Percentiles rank a stretch among this genome's conserved stretches.
These are phyloP conservation scores for Ophiocordyceps camponoti-rufipedis DNA, from an alignment of 2,329 filamentous ascomycete genomes.

Conservation along the genomic window DNA sequence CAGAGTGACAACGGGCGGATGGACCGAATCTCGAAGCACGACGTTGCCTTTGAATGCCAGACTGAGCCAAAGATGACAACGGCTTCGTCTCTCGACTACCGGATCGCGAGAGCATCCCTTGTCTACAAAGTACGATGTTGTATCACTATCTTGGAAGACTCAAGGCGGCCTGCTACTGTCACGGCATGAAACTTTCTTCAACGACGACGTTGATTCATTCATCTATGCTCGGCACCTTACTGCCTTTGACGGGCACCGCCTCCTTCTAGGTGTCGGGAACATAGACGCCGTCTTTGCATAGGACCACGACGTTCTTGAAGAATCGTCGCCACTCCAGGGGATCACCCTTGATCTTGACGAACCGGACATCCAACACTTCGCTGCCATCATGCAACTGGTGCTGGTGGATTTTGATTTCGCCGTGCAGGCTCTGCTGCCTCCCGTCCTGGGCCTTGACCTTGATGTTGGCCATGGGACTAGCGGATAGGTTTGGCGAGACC, in stretches of 20 bases:
- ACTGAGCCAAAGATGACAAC: not conserved
- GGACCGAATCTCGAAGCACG: not conserved
- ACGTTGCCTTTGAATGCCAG: not conserved
- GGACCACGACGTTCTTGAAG: conserved; percentile 85
- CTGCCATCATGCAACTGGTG: conserved; percentile 34
- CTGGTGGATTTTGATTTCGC: conserved; percentile 56
- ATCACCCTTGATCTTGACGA: conserved; percentile 89
- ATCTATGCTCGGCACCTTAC: not conserved
- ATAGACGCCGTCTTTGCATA: conserved; percentile 74
- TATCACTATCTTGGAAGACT: not conserved
- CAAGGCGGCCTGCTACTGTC: not conserved
- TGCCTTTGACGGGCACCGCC: conserved; percentile 5
- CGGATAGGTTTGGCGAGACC: conserved; percentile 24
- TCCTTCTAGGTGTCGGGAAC: conserved; percentile 21
- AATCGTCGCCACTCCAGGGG: conserved; percentile 91
- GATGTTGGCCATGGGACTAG: conserved; percentile 42
- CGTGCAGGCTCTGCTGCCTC: conserved; percentile 52
- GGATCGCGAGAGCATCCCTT: not conserved
- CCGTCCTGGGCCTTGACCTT: conserved; percentile 60
- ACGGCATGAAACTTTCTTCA: too few relatives aligned
- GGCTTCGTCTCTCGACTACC: not conserved
- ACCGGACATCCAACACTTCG: conserved; percentile 67
- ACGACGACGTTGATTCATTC: not conserved
- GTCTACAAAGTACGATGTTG: not conserved
- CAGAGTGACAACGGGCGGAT: conserved; percentile 7